Conservation (phyloP, 2,329 filamentous ascomycete species). For the Geosmithia putterillii region DNA sequence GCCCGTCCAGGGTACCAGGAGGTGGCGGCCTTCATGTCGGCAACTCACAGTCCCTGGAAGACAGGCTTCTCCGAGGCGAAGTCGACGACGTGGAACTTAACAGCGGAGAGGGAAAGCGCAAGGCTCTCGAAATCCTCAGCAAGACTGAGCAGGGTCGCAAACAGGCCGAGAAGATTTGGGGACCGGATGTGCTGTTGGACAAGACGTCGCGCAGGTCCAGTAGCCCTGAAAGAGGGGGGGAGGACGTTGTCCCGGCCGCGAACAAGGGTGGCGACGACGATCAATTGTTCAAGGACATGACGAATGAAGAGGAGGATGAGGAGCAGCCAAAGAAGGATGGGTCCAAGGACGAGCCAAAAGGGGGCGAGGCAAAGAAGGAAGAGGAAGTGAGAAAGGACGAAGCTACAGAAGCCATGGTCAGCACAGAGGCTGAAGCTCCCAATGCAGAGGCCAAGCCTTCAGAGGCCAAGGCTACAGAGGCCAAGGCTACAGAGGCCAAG, state of each 20-base stretch:
- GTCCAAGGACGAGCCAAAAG: conserved; percentile 9
- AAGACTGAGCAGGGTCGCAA: conserved; percentile 37
- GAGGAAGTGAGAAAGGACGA: too few relatives aligned
- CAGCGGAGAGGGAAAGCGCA: conserved; percentile 32
- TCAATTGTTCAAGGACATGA: conserved; percentile 44
- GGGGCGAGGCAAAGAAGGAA: not conserved
- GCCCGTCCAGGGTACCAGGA: conserved; percentile 25
- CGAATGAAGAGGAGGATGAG: conserved; percentile 39
- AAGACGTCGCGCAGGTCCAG: not conserved
- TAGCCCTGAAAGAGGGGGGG: too few relatives aligned
- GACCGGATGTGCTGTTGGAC: conserved; percentile 33
- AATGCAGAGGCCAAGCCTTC: too few relatives aligned
- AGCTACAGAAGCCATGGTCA: too few relatives aligned
- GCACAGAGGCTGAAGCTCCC: too few relatives aligned
- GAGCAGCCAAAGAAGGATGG: conserved; percentile 22
- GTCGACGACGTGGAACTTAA: conserved; percentile 32
- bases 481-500: too few relatives aligned
- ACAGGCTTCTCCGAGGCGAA: conserved; percentile 34
- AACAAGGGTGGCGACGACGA: conserved; percentile 27
- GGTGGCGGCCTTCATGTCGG: conserved; percentile 29
- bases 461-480: too few relatives aligned
- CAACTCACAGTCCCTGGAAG: conserved; percentile 32
- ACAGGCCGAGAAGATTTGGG: conserved; percentile 38
- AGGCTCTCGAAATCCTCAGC: conserved; percentile 38
- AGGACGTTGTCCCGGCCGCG: conserved; percentile 7